Evolutionary conservation across 768 basidiomycete species (phyloP).

Genomic region (Tricholoma furcatifolium): DNA sequence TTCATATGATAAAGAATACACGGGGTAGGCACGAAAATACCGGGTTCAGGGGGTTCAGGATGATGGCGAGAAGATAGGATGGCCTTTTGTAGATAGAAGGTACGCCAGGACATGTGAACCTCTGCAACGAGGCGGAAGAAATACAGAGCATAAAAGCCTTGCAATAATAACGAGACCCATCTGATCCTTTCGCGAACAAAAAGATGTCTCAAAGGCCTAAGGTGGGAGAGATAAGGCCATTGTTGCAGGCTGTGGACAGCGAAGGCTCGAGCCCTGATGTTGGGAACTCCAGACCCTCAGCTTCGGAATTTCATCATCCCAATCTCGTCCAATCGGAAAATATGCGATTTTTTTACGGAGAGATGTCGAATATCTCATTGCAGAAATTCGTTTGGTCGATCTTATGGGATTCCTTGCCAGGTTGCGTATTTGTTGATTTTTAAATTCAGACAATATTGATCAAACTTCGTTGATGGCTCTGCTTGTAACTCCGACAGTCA

Average conservation of each 20-base stretch:
- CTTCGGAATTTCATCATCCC: not conserved
- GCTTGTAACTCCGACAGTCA: constrained; percentile 37
- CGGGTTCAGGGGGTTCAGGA: not conserved
- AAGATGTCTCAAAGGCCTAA: not conserved
- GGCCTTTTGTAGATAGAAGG: not conserved
- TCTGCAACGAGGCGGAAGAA: not conserved
- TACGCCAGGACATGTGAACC: not conserved
- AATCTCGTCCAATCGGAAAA: not conserved
- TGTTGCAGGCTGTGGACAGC: not conserved
- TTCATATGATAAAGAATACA: constrained; percentile 6
- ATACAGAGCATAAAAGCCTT: not conserved
- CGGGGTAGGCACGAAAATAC: not conserved
- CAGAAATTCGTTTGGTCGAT: constrained; percentile 42
- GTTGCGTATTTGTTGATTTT: constrained; percentile 19
- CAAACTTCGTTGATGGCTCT: not conserved
- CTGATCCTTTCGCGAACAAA: not conserved
- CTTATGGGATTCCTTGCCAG: constrained; percentile 57
- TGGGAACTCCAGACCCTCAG: no score
- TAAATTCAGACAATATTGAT: not conserved
- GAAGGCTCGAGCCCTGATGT: not conserved
- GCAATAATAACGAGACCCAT: not conserved
- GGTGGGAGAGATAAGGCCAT: no score
- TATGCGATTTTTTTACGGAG: not conserved
- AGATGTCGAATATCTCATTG: not conserved
- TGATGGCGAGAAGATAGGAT: not conserved